Percentiles rank a stretch among this genome's conserved stretches.
Evolutionary conservation across 441 rosid species (phyloP).

Genomic region (Omphalea diandra): DNA sequence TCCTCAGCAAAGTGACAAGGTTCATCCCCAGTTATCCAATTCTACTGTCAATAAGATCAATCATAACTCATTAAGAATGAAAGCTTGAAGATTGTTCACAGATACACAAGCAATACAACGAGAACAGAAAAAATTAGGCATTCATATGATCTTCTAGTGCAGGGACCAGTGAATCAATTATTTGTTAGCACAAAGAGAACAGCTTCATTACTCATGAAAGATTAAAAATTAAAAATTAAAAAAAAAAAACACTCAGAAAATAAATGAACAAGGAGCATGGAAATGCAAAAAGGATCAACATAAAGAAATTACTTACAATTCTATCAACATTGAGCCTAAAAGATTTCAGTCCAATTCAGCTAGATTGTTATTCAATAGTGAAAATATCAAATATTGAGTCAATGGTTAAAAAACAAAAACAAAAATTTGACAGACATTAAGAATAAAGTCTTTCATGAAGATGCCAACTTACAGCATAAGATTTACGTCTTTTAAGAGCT

Average conservation of each 20-base stretch:
- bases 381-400: background rate
- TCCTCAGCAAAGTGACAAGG: conserved; percentile 6
- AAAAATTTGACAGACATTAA: conserved; percentile 2
- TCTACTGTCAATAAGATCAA: background rate
- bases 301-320: background rate
- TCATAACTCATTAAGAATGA: background rate
- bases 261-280: background rate
- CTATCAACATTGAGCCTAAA: no score
- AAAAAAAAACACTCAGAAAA: conserved; percentile 2
- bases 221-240: no score
- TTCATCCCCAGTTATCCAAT: conserved; percentile 11
- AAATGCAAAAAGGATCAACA: background rate
- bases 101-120: background rate
- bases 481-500: conserved; percentile 93
- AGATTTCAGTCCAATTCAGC: background rate
- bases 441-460: background rate
- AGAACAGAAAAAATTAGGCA: background rate
- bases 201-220: background rate
- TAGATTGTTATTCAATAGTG: background rate
- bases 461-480: conserved; percentile 66
- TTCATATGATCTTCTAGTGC: background rate
- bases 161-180: background rate
- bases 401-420: no score
- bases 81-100: background rate
- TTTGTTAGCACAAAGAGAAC: background rate